Percentiles rank a stretch among this genome's conserved stretches.
phyloP scores from a whole-genome alignment of 805 yeast species.

The Saccharomycopsis lassenensis region DNA sequence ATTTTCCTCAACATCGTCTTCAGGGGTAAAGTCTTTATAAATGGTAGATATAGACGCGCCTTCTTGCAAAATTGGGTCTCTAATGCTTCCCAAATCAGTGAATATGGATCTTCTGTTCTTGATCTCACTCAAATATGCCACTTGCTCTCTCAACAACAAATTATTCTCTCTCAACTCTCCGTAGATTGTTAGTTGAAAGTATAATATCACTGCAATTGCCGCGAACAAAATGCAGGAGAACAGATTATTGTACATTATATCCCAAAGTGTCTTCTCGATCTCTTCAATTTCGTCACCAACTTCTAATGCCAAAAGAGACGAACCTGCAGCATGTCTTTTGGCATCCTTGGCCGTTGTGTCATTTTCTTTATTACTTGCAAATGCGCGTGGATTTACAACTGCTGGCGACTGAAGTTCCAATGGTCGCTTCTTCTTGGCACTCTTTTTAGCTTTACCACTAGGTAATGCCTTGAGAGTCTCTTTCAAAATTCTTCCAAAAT shows the following conservation, averaged over 20 bases:
- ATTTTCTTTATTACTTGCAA: not conserved
- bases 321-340: not conserved
- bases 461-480: slow-evolving; percentile 18
- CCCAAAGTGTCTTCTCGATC: slow-evolving; percentile 16
- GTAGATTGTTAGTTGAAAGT: slow-evolving; percentile 6
- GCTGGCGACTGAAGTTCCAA: slow-evolving; percentile 14
- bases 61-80: too few species aligned
- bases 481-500: slow-evolving; percentile 31
- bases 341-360: not conserved
- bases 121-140: not conserved
- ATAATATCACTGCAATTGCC: not conserved
- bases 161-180: slow-evolving; percentile 5
- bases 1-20: too few species aligned
- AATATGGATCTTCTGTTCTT: slow-evolving; percentile 1
- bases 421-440: not conserved
- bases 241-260: slow-evolving; percentile 10
- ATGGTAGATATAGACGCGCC: too few species aligned
- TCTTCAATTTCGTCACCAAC: slow-evolving; percentile 14
- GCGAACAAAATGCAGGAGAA: slow-evolving; percentile 1
- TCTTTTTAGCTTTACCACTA: too few species aligned
- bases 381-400: slow-evolving; percentile 3
- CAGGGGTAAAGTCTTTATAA: too few species aligned
- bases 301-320: slow-evolving; percentile 1
- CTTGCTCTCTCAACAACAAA: slow-evolving; percentile 3
- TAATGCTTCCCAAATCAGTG: not conserved